Percentiles rank a stretch among this genome's conserved stretches.
Evolutionary conservation across 1,139 yeast genomes (phyloP).

Genomic region (Suhomyces ambrosiae): DNA sequence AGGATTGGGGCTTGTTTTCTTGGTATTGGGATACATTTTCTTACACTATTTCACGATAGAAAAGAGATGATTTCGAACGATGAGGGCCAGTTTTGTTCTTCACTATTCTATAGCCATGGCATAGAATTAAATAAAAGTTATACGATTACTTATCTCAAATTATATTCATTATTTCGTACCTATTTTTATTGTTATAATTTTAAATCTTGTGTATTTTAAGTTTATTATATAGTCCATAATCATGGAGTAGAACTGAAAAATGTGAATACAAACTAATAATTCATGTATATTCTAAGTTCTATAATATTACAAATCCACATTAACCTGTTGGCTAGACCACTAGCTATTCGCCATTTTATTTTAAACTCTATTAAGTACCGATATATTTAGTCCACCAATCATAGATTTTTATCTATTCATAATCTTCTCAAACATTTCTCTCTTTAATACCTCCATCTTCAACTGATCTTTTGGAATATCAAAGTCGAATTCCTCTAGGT

Average conservation of each 20-base stretch:
- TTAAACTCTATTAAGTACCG: not conserved
- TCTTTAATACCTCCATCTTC: slow-evolving; percentile 49
- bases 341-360: too few relatives aligned
- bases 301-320: too few relatives aligned
- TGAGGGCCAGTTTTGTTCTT: too few relatives aligned
- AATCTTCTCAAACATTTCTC: slow-evolving; percentile 59
- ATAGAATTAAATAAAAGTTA: too few relatives aligned
- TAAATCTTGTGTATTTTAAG: not conserved
- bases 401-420: slow-evolving; percentile 26
- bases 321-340: too few relatives aligned
- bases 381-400: too few relatives aligned
- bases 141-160: too few relatives aligned
- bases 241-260: too few relatives aligned
- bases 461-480: slow-evolving; percentile 58
- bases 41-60: slow-evolving; percentile 76
- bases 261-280: too few relatives aligned
- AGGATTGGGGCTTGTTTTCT: slow-evolving; percentile 52
- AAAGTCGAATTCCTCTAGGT: slow-evolving; percentile 50
- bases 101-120: too few relatives aligned
- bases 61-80: slow-evolving; percentile 58
- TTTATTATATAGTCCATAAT: not conserved
- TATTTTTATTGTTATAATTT: not conserved
- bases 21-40: slow-evolving; percentile 71
- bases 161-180: not conserved
- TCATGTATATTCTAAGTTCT: too few relatives aligned